Evolutionary conservation across 306 rosid species (phyloP).

Genomic region (Dryas alaskensis): DNA sequence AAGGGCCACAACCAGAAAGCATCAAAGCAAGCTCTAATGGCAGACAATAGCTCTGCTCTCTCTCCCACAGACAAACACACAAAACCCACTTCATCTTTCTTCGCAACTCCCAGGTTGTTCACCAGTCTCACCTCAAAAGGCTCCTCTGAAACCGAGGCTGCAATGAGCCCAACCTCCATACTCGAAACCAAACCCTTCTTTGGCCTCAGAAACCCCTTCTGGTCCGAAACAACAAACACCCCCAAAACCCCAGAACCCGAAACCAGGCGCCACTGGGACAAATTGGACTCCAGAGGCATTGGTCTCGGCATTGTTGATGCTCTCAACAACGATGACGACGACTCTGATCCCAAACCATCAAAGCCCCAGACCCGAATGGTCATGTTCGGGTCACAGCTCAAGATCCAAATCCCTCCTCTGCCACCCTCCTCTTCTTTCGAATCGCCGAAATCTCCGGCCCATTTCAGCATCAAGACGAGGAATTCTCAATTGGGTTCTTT

Average conservation of each 20-base stretch:
- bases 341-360: conserved; percentile 28
- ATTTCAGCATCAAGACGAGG: conserved; percentile 34
- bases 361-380: conserved; percentile 53
- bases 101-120: conserved; percentile 58
- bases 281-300: conserved; percentile 54
- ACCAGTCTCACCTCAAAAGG: conserved; percentile 45
- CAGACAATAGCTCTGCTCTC: conserved; percentile 38
- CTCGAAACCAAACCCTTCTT: conserved; percentile 63
- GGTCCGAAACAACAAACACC: conserved; percentile 52
- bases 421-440: conserved; percentile 29
- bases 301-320: conserved; percentile 83
- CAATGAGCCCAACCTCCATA: conserved; percentile 77
- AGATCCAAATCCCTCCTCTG: conserved; percentile 61
- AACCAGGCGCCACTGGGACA: conserved; percentile 54
- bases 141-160: conserved; percentile 53
- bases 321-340: conserved; percentile 55
- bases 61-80: conserved; percentile 45
- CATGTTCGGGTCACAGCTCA: conserved; percentile 78
- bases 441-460: conserved; percentile 33
- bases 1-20: conserved; percentile 13
- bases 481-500: conserved; percentile 44
- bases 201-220: conserved; percentile 54
- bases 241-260: conserved; percentile 48
- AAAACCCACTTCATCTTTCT: conserved; percentile 45
- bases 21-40: conserved; percentile 46